These are phyloP conservation scores for Babesia bovis DNA, from an alignment of 169 alveolate genomes.

Conservation along the genomic window DNA sequence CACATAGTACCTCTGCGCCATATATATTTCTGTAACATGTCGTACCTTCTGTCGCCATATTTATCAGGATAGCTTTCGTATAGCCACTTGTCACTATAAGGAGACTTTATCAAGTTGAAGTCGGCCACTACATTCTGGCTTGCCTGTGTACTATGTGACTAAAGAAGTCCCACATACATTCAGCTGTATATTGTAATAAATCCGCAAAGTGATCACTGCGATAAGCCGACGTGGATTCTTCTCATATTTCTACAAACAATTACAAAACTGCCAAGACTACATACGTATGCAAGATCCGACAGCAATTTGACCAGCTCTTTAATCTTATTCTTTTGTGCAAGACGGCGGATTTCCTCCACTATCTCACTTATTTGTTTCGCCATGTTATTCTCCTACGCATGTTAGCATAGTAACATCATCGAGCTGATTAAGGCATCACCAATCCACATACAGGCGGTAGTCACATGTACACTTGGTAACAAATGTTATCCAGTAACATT, in stretches of 20 bases:
- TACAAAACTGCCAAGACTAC: background rate
- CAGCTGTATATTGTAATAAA: constrained; percentile 52
- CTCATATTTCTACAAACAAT: constrained; percentile 25
- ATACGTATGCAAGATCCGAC: constrained; percentile 40
- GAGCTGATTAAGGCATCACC: no score
- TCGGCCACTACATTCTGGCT: constrained; percentile 34
- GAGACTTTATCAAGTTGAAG: constrained; percentile 43
- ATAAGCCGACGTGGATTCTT: constrained; percentile 33
- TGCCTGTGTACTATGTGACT: background rate
- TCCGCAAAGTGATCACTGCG: constrained; percentile 54
- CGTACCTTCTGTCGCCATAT: constrained; percentile 18
- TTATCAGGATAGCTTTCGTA: constrained; percentile 41
- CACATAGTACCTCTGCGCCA: constrained; percentile 39
- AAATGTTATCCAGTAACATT: no score
- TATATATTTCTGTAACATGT: background rate
- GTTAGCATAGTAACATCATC: no score
- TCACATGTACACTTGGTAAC: no score
- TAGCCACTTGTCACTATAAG: constrained; percentile 38
- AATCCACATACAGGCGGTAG: no score
- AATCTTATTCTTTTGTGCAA: constrained; percentile 39
- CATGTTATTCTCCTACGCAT: constrained; percentile 1
- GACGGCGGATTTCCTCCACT: constrained; percentile 16
- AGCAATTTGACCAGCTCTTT: constrained; percentile 37
- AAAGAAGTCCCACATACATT: background rate
- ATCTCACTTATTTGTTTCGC: constrained; percentile 24